phyloP scores from a whole-genome alignment of 192 early-diverging fungal species.

The Lobulomyces angularis region DNA sequence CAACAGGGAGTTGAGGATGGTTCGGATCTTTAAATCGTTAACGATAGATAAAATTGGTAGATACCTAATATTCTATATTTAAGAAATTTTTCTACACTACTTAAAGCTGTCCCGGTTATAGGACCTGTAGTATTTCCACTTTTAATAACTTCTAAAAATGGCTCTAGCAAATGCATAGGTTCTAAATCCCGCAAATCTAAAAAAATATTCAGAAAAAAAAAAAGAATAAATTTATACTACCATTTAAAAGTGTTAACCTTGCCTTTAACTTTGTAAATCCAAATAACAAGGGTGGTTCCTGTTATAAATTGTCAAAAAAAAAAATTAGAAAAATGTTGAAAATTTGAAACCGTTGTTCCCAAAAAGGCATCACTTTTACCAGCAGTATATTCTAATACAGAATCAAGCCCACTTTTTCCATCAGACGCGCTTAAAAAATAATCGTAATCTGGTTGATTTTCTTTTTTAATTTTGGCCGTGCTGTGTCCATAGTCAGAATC shows the following conservation, averaged over 20 bases:
- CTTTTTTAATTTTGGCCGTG: slow-evolving; percentile 25
- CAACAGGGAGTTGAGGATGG: slow-evolving; percentile 53
- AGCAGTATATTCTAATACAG: slow-evolving; percentile 4
- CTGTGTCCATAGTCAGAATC: slow-evolving; percentile 49
- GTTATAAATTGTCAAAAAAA: too few relatives aligned
- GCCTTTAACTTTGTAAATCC: slow-evolving; percentile 55
- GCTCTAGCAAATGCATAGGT: slow-evolving; percentile 62
- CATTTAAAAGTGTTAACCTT: slow-evolving; percentile 32
- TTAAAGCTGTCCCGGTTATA: slow-evolving; percentile 84
- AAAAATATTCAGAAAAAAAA: too few relatives aligned
- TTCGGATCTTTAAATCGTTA: slow-evolving; percentile 21
- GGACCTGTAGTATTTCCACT: slow-evolving; percentile 89
- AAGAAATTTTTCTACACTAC: slow-evolving; percentile 80
- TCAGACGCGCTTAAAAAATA: background rate
- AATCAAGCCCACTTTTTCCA: background rate
- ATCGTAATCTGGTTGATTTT: slow-evolving; percentile 34
- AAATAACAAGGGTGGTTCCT: slow-evolving; percentile 56
- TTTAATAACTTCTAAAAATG: slow-evolving; percentile 85
- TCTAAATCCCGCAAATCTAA: slow-evolving; percentile 51
- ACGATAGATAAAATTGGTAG: background rate
- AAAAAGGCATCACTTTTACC: too few relatives aligned
- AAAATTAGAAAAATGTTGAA: too few relatives aligned
- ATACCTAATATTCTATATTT: slow-evolving; percentile 59
- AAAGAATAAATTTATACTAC: too few relatives aligned
- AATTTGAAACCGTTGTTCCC: too few relatives aligned